Base-by-base conservation (phyloP, 495 filamentous ascomycete genomes). In the Neurospora cerealis region DNA sequence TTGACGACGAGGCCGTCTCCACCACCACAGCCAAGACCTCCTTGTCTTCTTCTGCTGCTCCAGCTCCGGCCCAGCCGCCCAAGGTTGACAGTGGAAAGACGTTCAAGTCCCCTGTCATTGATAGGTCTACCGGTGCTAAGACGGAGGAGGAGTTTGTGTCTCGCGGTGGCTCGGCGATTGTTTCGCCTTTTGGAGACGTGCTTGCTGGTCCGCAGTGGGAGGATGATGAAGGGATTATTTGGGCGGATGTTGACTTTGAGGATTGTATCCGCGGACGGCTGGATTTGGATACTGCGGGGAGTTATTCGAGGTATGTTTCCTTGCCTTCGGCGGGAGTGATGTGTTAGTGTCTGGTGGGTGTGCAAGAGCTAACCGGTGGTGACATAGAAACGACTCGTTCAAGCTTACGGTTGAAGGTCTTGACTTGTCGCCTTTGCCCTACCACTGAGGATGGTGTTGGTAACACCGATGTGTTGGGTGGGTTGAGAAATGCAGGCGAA, bases 141-240 rank as follows among this genome's bases (percentile, higher is more conserved):
- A 42, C 42, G 36, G 34, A 48, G 15, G 81, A 82, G 8, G 82
- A 82, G 5, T 92, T 87, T 72, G 77, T 89, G 69, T 92, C 86
- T 69, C 86, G 91, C 9, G 95, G 95, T 36, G 95, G 95, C 0
- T 95, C 92, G 0, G 91, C 90, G 75, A 95, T 98, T 74, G 84
- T 97, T 66, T 90, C 87, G 8, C 95, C 95, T 0, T 83, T 92
- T 39, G 95, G 95, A 0, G 87, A 94, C 5, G 87, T 94, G 4
- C 80, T 97, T 0, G 89, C 88, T 0, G 94, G 93, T 0, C 95
- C 95, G 1, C 82, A 96, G 70, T 97, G 93, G 93, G 92, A 96
- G 72, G 88, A 91, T 41, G 90, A 94, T 8, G 78, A 83, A 28
- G 83, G 84, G 0, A 74, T 87, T 11, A 77, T 89, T 66, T 83